phyloP scores from a whole-genome alignment of 2,329 filamentous ascomycete species.

The Exophiala calicioides region DNA sequence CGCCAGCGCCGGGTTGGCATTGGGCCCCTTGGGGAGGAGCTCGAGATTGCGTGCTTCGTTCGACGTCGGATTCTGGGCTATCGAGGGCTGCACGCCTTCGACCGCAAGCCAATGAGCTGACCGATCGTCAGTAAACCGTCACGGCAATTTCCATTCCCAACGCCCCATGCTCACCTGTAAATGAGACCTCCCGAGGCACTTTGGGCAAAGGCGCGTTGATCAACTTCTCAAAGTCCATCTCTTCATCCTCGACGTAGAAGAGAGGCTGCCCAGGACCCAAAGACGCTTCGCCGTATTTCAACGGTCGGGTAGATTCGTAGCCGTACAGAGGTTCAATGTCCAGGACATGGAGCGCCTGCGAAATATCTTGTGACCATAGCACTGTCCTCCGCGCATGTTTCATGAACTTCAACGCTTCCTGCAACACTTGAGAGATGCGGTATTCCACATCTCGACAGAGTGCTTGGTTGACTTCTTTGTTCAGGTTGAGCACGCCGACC shows the following conservation, averaged over 20 bases:
- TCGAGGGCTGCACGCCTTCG: conserved; percentile 93
- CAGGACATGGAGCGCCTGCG: conserved; percentile 78
- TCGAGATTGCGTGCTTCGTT: conserved; percentile 82
- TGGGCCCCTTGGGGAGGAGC: conserved; percentile 83
- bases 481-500: conserved; percentile 78
- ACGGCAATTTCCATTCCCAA: neutral
- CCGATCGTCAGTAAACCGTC: neutral
- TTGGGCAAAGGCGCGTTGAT: conserved; percentile 96
- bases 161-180: conserved; percentile 66
- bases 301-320: conserved; percentile 85
- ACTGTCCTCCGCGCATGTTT: conserved; percentile 83
- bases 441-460: conserved; percentile 95
- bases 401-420: conserved; percentile 96
- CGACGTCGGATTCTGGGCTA: conserved; percentile 91
- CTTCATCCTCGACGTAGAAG: conserved; percentile 97
- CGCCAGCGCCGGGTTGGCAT: conserved; percentile 80
- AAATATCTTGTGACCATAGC: conserved; percentile 84
- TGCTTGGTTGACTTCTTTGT: conserved; percentile 82
- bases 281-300: conserved; percentile 91
- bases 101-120: conserved; percentile 95
- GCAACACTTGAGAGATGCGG: conserved; percentile 86
- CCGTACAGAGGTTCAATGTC: conserved; percentile 81
- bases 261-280: conserved; percentile 90
- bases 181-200: conserved; percentile 87
- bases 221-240: conserved; percentile 97